phyloP scores from a whole-genome alignment of 306 rosid genomes.

The Pterocarpus macrocarpus region DNA sequence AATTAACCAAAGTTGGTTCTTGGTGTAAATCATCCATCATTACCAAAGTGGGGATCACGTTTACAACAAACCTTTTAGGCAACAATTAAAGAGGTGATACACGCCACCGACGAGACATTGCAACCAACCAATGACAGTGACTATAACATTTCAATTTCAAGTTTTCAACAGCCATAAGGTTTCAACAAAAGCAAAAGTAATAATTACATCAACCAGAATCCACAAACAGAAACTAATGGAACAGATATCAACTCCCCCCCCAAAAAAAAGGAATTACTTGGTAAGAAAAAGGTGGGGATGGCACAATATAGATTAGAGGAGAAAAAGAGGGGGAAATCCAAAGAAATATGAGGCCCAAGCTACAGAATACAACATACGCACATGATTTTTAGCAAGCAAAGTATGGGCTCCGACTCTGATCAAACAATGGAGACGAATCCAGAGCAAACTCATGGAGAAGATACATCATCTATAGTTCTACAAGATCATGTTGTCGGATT shows the following conservation, averaged over 20 bases:
- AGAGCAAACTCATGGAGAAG: constrained; percentile 44
- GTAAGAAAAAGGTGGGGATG: constrained; percentile 31
- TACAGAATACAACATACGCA: constrained; percentile 46
- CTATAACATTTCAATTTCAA: constrained; percentile 49
- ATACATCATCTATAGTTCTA: constrained; percentile 39
- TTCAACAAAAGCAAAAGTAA: constrained; percentile 52
- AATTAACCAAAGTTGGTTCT: constrained; percentile 47
- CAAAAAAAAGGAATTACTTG: constrained; percentile 40
- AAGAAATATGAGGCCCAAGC: constrained; percentile 52
- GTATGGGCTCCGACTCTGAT: constrained; percentile 42
- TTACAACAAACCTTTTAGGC: constrained; percentile 38
- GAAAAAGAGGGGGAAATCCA: constrained; percentile 33
- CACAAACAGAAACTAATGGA: constrained; percentile 60
- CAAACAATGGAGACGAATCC: constrained; percentile 29
- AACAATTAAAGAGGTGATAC: constrained; percentile 37
- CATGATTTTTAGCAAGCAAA: constrained; percentile 50
- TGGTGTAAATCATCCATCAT: constrained; percentile 37
- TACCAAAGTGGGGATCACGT: constrained; percentile 42
- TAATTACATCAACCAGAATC: constrained; percentile 65
- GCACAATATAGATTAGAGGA: constrained; percentile 37
- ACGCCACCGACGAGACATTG: constrained; percentile 51
- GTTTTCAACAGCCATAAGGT: constrained; percentile 36
- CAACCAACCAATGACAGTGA: constrained; percentile 56
- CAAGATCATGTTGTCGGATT: constrained; percentile 50
- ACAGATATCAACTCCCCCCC: constrained; percentile 56